Evolutionary conservation across 805 yeast species (phyloP).

Genomic region (Wickerhamomyces xylosicus): DNA sequence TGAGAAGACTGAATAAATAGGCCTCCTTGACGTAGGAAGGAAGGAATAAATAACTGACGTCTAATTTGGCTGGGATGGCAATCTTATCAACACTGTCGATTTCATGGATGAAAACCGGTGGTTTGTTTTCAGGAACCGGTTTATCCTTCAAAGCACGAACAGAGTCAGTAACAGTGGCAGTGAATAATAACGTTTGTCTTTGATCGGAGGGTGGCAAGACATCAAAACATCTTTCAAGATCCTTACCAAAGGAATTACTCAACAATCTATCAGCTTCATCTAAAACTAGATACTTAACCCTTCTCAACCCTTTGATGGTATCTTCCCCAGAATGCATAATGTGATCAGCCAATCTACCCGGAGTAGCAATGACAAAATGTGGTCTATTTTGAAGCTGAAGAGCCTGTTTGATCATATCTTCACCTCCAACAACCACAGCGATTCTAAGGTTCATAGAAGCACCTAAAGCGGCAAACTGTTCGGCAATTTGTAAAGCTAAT

Average conservation of each 20-base stretch:
- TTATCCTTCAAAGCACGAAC: slow-evolving; percentile 70
- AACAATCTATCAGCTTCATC: slow-evolving; percentile 95
- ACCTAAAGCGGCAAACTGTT: slow-evolving; percentile 90
- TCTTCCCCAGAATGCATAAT: slow-evolving; percentile 83
- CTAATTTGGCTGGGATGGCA: slow-evolving; percentile 69
- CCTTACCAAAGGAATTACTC: slow-evolving; percentile 74
- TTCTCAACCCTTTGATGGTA: slow-evolving; percentile 64
- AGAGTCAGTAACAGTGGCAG: slow-evolving; percentile 93
- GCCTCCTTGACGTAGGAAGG: slow-evolving; percentile 91
- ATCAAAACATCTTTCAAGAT: slow-evolving; percentile 61
- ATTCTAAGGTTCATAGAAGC: slow-evolving; percentile 77
- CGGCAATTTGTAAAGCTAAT: slow-evolving; percentile 92
- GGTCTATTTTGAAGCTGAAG: slow-evolving; percentile 74
- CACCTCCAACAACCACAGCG: slow-evolving; percentile 90
- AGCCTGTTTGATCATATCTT: slow-evolving; percentile 84
- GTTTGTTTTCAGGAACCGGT: slow-evolving; percentile 44
- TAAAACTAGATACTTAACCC: slow-evolving; percentile 73
- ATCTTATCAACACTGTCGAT: slow-evolving; percentile 63
- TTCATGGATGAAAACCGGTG: slow-evolving; percentile 57
- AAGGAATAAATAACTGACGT: slow-evolving; percentile 57
- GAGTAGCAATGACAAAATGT: slow-evolving; percentile 93
- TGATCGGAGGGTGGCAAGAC: slow-evolving; percentile 59
- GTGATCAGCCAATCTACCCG: slow-evolving; percentile 93
- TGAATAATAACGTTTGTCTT: slow-evolving; percentile 84
- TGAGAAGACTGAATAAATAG: slow-evolving; percentile 59